Base-by-base conservation (phyloP, 768 basidiomycete species). In the Agaricus sinodeliciosus region DNA sequence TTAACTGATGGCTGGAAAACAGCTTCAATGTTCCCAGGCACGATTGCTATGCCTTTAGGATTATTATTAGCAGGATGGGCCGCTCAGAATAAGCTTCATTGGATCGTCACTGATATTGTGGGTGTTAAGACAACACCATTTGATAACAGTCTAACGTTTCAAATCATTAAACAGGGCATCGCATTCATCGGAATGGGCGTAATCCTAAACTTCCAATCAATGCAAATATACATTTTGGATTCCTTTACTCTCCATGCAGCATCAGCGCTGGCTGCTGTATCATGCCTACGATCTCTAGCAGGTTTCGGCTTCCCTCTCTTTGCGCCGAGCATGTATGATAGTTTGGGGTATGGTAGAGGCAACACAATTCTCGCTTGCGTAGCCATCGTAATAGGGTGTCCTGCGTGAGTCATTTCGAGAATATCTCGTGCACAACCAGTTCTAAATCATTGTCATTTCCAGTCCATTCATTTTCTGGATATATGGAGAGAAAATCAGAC, bases 271-370 rank as follows among this genome's bases (percentile, higher is more conserved):
- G 85, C 85, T 0, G 84, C 85, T 0, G 79, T 80, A 16, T 68
- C 82, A 0, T 84, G 66, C 62, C 62, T 88, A 12, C 80, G 88
- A 22, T 80, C 83, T 0, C 50, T 87, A 0, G 78, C 80, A 1
- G 88, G 88, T 0, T 90, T 87, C 49, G 81, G 76, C 1, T 89
- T 91, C 62, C 89, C 88, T 2, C 67, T 90, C n/a, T 90, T 90
- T 58, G 85, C 82, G 3, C 81, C 84, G 16, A 69, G 76, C 35
- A 85, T 90, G 80, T 89, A 78, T 65, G 63, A 69, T 0, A 68
- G 70, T 12, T 69, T 90, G 0, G 88, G 86, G 3, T 85, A 83
- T 51, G 88, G 87, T 0, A 84, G 81, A 55, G 85, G 84, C 7
- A 67, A 81, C 56, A 84, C 86, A 0, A 71, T 90, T 3, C 71